These are phyloP conservation scores for Erysimum cheiri DNA, from an alignment of 441 rosid genomes.

Conservation along the genomic window DNA sequence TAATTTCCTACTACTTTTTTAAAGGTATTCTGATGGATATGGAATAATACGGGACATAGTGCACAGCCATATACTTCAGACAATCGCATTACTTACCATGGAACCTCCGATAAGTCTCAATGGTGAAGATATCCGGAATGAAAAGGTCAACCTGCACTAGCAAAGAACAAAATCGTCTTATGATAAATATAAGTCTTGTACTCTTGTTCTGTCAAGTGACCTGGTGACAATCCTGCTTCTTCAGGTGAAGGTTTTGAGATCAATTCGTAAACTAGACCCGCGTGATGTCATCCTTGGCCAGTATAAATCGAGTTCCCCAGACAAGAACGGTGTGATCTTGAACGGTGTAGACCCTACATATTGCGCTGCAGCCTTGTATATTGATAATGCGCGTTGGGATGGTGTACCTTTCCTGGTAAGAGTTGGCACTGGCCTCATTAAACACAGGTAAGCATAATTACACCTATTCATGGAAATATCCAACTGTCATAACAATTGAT, in stretches of 20 bases:
- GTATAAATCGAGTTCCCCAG: conserved; percentile 59
- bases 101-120: conserved; percentile 84
- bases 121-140: conserved; percentile 87
- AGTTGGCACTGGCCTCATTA: conserved; percentile 79
- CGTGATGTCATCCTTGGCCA: conserved; percentile 77
- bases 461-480: conserved; percentile 22
- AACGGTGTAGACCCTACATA: conserved; percentile 66
- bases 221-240: conserved; percentile 32
- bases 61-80: conserved; percentile 83
- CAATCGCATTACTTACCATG: conserved; percentile 83
- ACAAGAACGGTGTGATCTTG: conserved; percentile 48
- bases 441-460: conserved; percentile 59
- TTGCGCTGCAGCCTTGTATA: conserved; percentile 75
- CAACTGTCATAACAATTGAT: neutral
- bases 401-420: conserved; percentile 80
- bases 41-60: conserved; percentile 81
- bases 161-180: conserved; percentile 9
- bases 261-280: conserved; percentile 61
- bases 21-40: conserved; percentile 83
- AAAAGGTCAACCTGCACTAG: conserved; percentile 56
- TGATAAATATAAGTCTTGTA: conserved; percentile 3
- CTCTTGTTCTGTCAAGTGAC: conserved; percentile 19
- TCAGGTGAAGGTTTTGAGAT: conserved; percentile 81
- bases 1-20: neutral
- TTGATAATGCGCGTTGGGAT: conserved; percentile 92